Conservation (phyloP, 2,329 filamentous ascomycete species). For the Pseudopithomyces chartarum region DNA sequence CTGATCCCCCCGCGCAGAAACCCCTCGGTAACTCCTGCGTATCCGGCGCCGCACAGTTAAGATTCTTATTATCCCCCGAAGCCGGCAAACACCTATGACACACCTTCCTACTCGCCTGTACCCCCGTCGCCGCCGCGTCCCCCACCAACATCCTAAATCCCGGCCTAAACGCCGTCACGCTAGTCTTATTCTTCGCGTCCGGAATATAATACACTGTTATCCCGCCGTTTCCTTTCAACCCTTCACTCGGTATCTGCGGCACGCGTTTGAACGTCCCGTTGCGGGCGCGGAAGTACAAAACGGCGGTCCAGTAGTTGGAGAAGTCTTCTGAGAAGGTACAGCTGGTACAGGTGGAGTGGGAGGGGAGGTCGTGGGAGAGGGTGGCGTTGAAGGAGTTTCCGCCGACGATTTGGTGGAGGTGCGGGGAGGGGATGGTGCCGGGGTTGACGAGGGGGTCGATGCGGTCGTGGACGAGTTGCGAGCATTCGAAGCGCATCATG, state of each 20-base stretch:
- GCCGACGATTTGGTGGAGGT: conserved; percentile 33
- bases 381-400: conserved; percentile 32
- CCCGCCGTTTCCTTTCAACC: conserved; percentile 26
- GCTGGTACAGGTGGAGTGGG: conserved; percentile 27
- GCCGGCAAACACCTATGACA: conserved; percentile 33
- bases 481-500: conserved; percentile 33
- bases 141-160: conserved; percentile 24
- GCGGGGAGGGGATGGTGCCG: conserved; percentile 23
- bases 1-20: conserved; percentile 64
- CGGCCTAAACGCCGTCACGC: conserved; percentile 66
- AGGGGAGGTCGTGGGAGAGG: conserved; percentile 30
- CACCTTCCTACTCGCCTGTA: conserved; percentile 18
- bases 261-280: conserved; percentile 38
- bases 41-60: conserved; percentile 31
- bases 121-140: conserved; percentile 30
- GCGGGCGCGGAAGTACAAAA: conserved; percentile 30
- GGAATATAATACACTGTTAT: conserved; percentile 38
- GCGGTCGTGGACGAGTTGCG: conserved; percentile 32
- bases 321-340: conserved; percentile 37
- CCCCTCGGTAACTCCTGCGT: conserved; percentile 20
- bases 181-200: conserved; percentile 12
- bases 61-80: conserved; percentile 23
- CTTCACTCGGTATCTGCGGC: conserved; percentile 21
- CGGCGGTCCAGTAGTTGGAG: conserved; percentile 38
- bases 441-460: conserved; percentile 34